Evolutionary conservation across 257 asterid genomes (phyloP), one percentile per base, ranked within the genome.

Genomic region (Handroanthus guayacan): DNA sequence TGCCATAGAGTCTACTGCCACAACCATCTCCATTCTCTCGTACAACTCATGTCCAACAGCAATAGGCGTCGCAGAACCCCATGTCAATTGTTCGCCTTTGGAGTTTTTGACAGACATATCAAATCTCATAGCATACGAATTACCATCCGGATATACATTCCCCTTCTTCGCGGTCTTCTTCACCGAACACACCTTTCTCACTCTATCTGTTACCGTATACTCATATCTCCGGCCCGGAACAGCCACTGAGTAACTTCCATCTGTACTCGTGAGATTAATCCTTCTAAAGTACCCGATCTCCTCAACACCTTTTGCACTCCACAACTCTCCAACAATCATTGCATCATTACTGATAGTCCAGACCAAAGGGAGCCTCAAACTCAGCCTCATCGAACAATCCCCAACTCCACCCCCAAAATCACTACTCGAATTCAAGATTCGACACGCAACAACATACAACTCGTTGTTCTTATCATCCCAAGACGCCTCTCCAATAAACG

Each of bases 401-500:
- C 87, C 86, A 0, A 88, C 85, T 16, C 65, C 84, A 54, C 66
- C 72, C 5, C 64, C 82, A 0, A 34, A 52, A 13, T 71, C 43
- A 70, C 55, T 45, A 9, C 6, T 37, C 0, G 81, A 79, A 62
- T 80, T 72, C 64, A 81, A 72, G 70, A 90, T 77, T 50, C 85
- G 80, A 65, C 95, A 92, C 6, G 90, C 93, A 72, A 83, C 84
- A 62, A 90, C 57, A 2, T 79, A 70, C 63, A 90, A 51, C 72
- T 76, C 82, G 39, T 84, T 88, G 58, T 55, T 82, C 62, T 70
- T 47, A 39, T 54, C 75, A 16, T 89, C 87, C 97, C 97, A 92
- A 10, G 81, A 79, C 41, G 89, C 92, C 87, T 92, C 96, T 3
- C 87, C 94, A n/a, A 88, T 73, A 67, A 87, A 75, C 4, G 86